phyloP scores from a whole-genome alignment of 208 protist genomes.

The Acanthamoeba culbertsoni region DNA sequence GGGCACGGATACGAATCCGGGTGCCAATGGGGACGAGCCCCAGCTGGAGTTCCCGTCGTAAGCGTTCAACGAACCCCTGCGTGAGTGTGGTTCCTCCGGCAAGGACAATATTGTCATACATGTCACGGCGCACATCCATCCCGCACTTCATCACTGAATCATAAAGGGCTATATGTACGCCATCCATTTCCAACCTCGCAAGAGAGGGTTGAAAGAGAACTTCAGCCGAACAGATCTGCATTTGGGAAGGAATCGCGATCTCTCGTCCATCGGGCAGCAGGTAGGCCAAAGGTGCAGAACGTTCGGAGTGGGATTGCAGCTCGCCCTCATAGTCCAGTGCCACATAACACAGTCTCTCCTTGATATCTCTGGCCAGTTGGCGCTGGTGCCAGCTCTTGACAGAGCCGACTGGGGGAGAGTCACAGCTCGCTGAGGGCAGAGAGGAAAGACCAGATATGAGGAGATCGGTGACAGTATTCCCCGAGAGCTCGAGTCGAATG shows the following conservation, averaged over 20 bases:
- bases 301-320: too few species aligned
- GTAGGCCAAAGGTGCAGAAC: not conserved
- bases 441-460: not conserved
- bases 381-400: not conserved
- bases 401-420: not conserved
- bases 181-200: not conserved
- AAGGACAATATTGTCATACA: slow-evolving; percentile 6
- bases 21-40: not conserved
- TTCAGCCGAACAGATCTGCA: not conserved
- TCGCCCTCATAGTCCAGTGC: not conserved
- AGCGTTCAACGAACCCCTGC: not conserved
- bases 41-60: not conserved
- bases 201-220: not conserved
- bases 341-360: not conserved
- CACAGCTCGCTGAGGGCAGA: too few species aligned
- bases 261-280: not conserved
- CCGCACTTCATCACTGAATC: not conserved
- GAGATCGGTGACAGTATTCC: not conserved
- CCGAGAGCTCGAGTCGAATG: not conserved
- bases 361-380: not conserved
- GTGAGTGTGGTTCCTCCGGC: not conserved
- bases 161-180: not conserved
- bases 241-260: not conserved
- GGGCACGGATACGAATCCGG: not conserved
- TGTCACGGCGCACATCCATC: not conserved